Percentiles rank a stretch among this genome's conserved stretches.
phyloP scores from a whole-genome alignment of 2,329 filamentous ascomycete species.

The Emydomyces testavorans region DNA sequence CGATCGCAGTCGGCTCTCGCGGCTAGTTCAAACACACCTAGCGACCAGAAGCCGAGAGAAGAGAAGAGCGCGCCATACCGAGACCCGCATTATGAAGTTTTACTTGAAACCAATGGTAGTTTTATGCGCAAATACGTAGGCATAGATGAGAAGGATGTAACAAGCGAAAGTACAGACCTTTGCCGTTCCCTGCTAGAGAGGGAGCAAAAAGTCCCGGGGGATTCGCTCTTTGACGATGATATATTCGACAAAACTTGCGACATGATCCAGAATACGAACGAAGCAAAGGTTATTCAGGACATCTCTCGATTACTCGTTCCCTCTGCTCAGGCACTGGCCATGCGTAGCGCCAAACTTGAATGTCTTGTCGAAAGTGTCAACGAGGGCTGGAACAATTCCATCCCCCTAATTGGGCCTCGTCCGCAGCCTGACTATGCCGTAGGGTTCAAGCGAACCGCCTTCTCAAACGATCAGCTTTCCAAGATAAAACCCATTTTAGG shows the following conservation, averaged over 20 bases:
- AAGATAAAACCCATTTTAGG: conserved; percentile 32
- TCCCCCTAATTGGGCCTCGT: conserved; percentile 26
- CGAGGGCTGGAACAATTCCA: conserved; percentile 34
- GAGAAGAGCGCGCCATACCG: conserved; percentile 17
- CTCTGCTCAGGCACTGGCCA: conserved; percentile 26
- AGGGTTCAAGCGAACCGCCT: conserved; percentile 33
- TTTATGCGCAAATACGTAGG: too few species aligned
- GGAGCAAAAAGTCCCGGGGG: conserved; percentile 19
- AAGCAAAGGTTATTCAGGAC: conserved; percentile 25
- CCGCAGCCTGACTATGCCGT: conserved; percentile 39
- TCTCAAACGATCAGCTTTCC: conserved; percentile 34
- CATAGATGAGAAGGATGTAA: conserved; percentile 17
- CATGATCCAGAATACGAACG: conserved; percentile 20
- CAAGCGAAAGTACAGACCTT: conserved; percentile 19
- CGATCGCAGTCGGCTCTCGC: too few species aligned
- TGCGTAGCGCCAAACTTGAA: conserved; percentile 23
- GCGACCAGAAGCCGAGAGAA: conserved; percentile 19
- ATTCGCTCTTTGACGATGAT: conserved; percentile 27
- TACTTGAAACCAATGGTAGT: conserved; percentile 17
- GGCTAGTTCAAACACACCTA: conserved; percentile 14
- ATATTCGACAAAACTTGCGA: conserved; percentile 26
- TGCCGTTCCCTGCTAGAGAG: conserved; percentile 22
- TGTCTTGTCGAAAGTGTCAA: conserved; percentile 33
- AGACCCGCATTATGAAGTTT: conserved; percentile 15
- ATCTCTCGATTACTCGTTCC: conserved; percentile 29